phyloP scores from a whole-genome alignment of 441 rosid species.

The Adansonia gregorii region DNA sequence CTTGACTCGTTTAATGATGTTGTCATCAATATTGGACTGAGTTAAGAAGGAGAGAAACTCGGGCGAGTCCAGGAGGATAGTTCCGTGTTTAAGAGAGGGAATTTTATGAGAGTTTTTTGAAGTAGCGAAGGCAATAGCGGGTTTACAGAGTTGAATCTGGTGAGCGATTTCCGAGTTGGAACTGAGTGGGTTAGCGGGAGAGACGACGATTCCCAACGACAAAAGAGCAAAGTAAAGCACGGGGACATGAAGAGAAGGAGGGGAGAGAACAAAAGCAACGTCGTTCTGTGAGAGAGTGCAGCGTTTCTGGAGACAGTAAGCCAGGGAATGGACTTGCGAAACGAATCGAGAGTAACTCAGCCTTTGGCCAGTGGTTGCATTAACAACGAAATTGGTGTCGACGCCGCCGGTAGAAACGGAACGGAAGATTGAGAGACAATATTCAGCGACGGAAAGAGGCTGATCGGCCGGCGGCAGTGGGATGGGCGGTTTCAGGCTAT shows the following conservation, averaged over 20 bases:
- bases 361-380: constrained; percentile 47
- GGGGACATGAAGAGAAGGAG: constrained; percentile 67
- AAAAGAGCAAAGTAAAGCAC: constrained; percentile 74
- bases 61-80: constrained; percentile 72
- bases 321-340: constrained; percentile 47
- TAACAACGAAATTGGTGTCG: constrained; percentile 41
- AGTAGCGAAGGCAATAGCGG: constrained; percentile 78
- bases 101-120: constrained; percentile 54
- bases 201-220: constrained; percentile 65
- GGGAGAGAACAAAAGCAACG: constrained; percentile 72
- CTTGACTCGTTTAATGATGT: constrained; percentile 18
- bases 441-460: constrained; percentile 63
- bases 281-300: constrained; percentile 50
- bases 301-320: constrained; percentile 41
- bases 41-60: constrained; percentile 57
- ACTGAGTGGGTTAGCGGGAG: constrained; percentile 77
- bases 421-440: constrained; percentile 55
- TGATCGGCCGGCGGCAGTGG: constrained; percentile 54
- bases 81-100: constrained; percentile 50
- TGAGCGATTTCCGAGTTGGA: constrained; percentile 65
- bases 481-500: constrained; percentile 45
- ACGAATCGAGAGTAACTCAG: constrained; percentile 56
- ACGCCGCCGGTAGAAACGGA: constrained; percentile 37
- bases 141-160: constrained; percentile 58
- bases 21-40: constrained; percentile 22